Base-by-base conservation (phyloP, 495 filamentous ascomycete species). In the Penicillium fimorum region DNA sequence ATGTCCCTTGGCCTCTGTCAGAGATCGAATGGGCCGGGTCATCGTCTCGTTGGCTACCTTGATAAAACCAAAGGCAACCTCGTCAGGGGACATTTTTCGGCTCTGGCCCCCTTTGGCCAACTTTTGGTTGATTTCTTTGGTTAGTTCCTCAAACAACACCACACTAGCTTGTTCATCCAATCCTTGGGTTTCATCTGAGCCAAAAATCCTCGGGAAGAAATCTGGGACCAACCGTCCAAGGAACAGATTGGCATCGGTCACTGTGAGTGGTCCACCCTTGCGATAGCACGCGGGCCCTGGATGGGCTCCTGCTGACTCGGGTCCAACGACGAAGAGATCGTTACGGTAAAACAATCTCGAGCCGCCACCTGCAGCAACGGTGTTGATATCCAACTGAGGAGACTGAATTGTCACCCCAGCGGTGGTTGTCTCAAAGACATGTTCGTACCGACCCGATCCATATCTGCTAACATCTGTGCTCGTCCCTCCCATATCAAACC, bases 131-230 rank as follows among this genome's bases (percentile, higher is more conserved):
- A 97, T 87, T 50, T 88, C 76, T 10, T 85, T 77, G 1, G 92
- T 80, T 38, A 96, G 74, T 61, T 91, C 78, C 50, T 85, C 70
- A 49, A 96, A 88, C 2, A 87, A 69, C 58, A 79, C 81, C 57
- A 82, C 75, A 62, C 87, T 92, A 0, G 86, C 89, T 43, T 84
- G 73, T 10, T 79, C 73, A 69, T 97, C 92, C 17, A 97, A 65
- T 1, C 82, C 88, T 67, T 96, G 84, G 57, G 93, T 74, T 64
- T 96, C 92, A 38, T 88, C 84, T 68, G 87, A 84, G 24, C 92
- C 92, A 62, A 97, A 97, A 43, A 97, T 96, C 61, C 88, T 91
- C 3, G 92, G 92, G 62, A 97, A 97, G 77, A 92, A 96, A 46
- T 94, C 89, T 0, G 92, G 92, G 15, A 95, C 62, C n/a, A 97